Conservation (phyloP, 768 basidiomycete genomes). For the Suillus paluster region DNA sequence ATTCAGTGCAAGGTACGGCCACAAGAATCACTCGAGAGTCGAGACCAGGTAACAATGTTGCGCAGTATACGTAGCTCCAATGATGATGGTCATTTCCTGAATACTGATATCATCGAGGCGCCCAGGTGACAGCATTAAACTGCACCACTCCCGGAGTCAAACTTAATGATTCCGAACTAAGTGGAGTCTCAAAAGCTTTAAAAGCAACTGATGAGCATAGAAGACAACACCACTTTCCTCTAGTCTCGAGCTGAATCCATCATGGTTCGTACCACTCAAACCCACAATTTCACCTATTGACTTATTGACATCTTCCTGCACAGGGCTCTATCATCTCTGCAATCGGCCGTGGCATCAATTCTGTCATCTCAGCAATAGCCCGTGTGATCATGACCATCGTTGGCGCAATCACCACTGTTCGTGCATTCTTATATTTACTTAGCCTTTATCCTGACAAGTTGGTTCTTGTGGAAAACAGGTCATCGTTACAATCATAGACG, state of each 20-base stretch:
- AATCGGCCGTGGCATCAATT: conserved; percentile 62
- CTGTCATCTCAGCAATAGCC: conserved; percentile 64
- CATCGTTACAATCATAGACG: conserved; percentile 65
- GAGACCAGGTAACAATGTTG: neutral
- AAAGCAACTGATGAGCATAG: neutral
- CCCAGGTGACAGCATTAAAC: neutral
- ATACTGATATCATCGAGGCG: neutral
- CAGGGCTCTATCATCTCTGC: conserved; percentile 68
- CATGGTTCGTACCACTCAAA: conserved; percentile 10
- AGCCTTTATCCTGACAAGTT: neutral
- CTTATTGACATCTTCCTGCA: neutral
- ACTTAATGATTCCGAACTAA: neutral
- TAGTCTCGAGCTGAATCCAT: neutral
- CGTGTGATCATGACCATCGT: conserved; percentile 56
- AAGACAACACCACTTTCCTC: neutral
- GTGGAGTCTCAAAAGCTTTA: too few species aligned
- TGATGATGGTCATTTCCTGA: neutral
- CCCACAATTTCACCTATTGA: neutral
- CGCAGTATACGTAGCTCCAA: neutral
- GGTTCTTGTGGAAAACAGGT: conserved; percentile 43
- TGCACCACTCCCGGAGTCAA: neutral
- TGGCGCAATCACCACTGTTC: conserved; percentile 59
- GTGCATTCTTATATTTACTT: conserved; percentile 22
- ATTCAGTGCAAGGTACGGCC: too few species aligned
- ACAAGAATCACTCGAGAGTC: neutral